phyloP scores from a whole-genome alignment of 2,329 filamentous ascomycete species.

The Sodiomyces alkalinus region DNA sequence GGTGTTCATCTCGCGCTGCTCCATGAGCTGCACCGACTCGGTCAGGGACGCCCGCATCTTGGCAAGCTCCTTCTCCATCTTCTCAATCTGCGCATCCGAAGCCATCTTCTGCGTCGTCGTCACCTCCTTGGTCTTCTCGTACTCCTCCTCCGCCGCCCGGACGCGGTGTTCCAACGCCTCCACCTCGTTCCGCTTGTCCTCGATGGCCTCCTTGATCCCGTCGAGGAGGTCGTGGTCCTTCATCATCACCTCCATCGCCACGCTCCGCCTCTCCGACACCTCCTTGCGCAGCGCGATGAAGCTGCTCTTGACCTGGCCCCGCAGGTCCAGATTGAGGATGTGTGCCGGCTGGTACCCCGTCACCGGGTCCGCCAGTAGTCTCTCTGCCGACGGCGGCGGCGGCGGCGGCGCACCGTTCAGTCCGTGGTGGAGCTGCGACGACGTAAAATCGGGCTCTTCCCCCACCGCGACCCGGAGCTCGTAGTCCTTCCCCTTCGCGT shows the following conservation, averaged over 20 bases:
- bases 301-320: slow-evolving; percentile 64
- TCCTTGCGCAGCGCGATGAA: slow-evolving; percentile 73
- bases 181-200: slow-evolving; percentile 86
- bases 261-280: slow-evolving; percentile 74
- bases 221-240: slow-evolving; percentile 89
- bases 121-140: slow-evolving; percentile 81
- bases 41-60: slow-evolving; percentile 75
- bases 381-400: slow-evolving; percentile 40
- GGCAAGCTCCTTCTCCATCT: slow-evolving; percentile 96
- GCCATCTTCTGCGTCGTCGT: slow-evolving; percentile 77
- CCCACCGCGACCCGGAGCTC: slow-evolving; percentile 76
- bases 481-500: slow-evolving; percentile 72
- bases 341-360: slow-evolving; percentile 85
- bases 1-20: slow-evolving; percentile 90
- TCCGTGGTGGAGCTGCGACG: slow-evolving; percentile 29
- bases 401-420: slow-evolving; percentile 33
- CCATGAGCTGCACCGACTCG: slow-evolving; percentile 80
- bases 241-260: slow-evolving; percentile 78
- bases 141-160: slow-evolving; percentile 78
- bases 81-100: slow-evolving; percentile 88
- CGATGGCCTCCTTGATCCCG: slow-evolving; percentile 89
- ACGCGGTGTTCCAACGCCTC: slow-evolving; percentile 83
- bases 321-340: slow-evolving; percentile 76
- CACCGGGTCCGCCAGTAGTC: slow-evolving; percentile 64
- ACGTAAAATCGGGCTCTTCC: slow-evolving; percentile 60